Evolutionary conservation across 225 moss, liverwort and hornwort genomes (phyloP), one percentile per base, ranked within the genome.

Genomic region (Anthoceros angustus): DNA sequence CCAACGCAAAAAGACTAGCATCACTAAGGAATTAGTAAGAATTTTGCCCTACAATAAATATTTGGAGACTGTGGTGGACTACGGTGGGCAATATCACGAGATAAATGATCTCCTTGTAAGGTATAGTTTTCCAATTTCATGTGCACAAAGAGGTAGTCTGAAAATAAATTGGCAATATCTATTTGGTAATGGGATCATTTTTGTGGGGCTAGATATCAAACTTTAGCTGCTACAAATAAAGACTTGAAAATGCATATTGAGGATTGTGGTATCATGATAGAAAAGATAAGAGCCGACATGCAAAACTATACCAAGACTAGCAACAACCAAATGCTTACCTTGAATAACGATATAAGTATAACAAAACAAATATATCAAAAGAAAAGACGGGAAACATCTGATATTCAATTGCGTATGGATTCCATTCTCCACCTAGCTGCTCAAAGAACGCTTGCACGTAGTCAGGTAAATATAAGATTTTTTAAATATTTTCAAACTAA

Each of bases 91-190:
- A 45, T 93, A 84, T 67, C 87, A 81, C 73, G 93, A 93, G 70
- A 86, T 89, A 68, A 87, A 86, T 24, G 93, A 93, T 62, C 71
- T 93, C 5, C 79, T 89, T 9, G 74, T 81, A 2, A 82, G 93
- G 93, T 93, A 25, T 16, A 61, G 10, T 41, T 61, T 15, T 20
- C 0, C 38, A 40, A 60, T 12, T 20, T 4, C 25, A 5, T 7
- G 23, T 8, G 0, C n/a, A 6, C 1, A 0, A 12, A 55, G 1
- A 15, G 23, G 18, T 9, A 55, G 23, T 18, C 18, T 2, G 55
- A 55, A 48, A 48, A 48, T 48, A 6, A 6, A 12, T 67, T 6
- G 42, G 15, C 21, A 38, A 12, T 7, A 23, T 43, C 6, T 24
- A 23, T 42, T 67, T 16, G 42, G 42, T 45, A 69, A 45, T 64